Evolutionary conservation across 176 grass and related monocot genomes (phyloP), one percentile per base, ranked within the genome.

Genomic region (Eragrostis nindensis): DNA sequence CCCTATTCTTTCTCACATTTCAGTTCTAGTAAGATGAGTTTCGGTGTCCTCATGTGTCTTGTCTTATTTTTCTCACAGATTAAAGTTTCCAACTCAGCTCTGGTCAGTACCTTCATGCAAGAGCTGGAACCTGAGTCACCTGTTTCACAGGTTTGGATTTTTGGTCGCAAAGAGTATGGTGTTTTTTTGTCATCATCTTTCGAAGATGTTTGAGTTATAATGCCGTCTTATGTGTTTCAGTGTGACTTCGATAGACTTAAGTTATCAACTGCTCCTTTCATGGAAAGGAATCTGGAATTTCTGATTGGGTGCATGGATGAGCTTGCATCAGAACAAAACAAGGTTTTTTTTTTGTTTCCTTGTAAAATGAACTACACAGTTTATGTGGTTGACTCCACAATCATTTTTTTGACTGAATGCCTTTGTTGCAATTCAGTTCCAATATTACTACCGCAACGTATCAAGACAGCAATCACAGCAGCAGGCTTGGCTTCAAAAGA

Each of bases 251-350:
- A 95, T 63, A 84, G 95, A n/a, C 91, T 95, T 75, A 99, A 95
- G 75, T 83, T 99, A 24, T 95, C 93, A 40, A 95, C 90, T 83
- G 96, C 96, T 74, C 96, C 96, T 27, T 95, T 91, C 71, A 95
- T 99, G 96, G 96, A 95, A 84, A 93, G 93, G 71, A 99, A 99
- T 86, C 74, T 99, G 82, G 96, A 99, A 78, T 99, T 99, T 81
- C 75, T 99, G 80, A 93, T 98, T 83, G 96, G 94, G 54, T 99
- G 96, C 85, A 99, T 99, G 96, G 96, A 99, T 83, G 96, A 95
- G 83, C 90, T 99, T 84, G 68, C 91, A 42, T 82, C 96, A 64
- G 92, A 98, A 75, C 95, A 98, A 80, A 98, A 93, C 81, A 98
- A 98, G 92, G 95, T 98, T 59, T 49, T 87, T 2, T 77, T 76